Percentiles rank a stretch among this genome's conserved stretches.
Evolutionary conservation across 2,329 filamentous ascomycete species (phyloP).

Genomic region (Ramichloridium luteum): DNA sequence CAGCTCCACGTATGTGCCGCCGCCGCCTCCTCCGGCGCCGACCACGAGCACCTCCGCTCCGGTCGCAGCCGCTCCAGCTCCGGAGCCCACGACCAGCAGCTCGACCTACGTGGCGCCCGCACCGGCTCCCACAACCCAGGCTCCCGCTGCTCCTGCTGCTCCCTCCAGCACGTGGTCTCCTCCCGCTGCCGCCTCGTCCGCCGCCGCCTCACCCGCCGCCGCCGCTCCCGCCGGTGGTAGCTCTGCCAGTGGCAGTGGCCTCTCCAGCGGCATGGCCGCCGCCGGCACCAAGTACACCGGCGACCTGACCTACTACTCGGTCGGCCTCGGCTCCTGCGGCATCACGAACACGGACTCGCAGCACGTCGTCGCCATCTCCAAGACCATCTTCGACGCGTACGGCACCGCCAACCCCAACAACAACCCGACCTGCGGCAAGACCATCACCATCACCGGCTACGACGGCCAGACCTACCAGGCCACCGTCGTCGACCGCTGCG

Average conservation of each 20-base stretch:
- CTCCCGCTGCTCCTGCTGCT: too few species aligned
- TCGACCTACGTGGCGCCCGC: constrained; percentile 9
- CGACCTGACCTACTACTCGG: constrained; percentile 62
- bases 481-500: constrained; percentile 62
- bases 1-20: constrained; percentile 9
- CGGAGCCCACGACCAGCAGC: constrained; percentile 16
- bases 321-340: constrained; percentile 60
- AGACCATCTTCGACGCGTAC: constrained; percentile 47
- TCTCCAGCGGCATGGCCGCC: constrained; percentile 17
- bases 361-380: constrained; percentile 57
- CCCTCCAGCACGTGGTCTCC: constrained; percentile 9
- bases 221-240: constrained; percentile 7
- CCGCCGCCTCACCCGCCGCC: constrained; percentile 12
- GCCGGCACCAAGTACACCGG: constrained; percentile 37
- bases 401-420: constrained; percentile 39
- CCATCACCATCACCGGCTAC: constrained; percentile 46
- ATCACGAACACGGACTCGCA: constrained; percentile 43
- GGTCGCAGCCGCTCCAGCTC: constrained; percentile 12
- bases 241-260: constrained; percentile 5
- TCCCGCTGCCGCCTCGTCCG: constrained; percentile 10
- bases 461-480: constrained; percentile 48
- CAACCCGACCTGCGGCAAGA: constrained; percentile 60
- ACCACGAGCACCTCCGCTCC: constrained; percentile 10
- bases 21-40: constrained; percentile 8
- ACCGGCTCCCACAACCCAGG: constrained; percentile 9